These are phyloP conservation scores for Podaxis sp. DNA, from an alignment of 768 basidiomycete species.

Conservation along the genomic window DNA sequence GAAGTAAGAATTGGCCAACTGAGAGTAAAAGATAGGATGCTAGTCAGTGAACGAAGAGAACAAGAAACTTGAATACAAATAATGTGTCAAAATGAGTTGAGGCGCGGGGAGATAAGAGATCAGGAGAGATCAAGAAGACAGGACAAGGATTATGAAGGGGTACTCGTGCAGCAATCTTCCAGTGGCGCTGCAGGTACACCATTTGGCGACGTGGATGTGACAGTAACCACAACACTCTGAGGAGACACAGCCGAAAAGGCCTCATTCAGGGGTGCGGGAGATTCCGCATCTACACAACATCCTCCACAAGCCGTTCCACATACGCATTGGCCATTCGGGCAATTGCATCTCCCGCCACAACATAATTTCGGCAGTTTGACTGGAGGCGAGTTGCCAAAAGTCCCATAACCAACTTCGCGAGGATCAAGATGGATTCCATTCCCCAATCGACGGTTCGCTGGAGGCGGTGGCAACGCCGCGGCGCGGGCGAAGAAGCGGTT, in stretches of 20 bases:
- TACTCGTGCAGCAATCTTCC: constrained; percentile 33
- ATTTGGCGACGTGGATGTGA: not conserved
- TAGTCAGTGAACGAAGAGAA: constrained; percentile 13
- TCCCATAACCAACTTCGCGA: constrained; percentile 35
- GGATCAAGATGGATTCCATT: constrained; percentile 44
- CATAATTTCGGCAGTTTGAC: constrained; percentile 67
- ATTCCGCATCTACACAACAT: constrained; percentile 38
- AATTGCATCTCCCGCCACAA: constrained; percentile 62
- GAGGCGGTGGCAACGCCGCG: constrained; percentile 66
- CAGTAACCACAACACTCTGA: not conserved
- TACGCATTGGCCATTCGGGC: constrained; percentile 51
- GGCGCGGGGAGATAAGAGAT: constrained; percentile 8
- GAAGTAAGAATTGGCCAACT: not conserved
- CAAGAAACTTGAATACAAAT: not conserved
- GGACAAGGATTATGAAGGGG: constrained; percentile 6
- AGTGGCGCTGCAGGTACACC: constrained; percentile 8
- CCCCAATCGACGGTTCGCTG: constrained; percentile 38
- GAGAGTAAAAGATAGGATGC: not conserved
- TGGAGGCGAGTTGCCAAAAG: not conserved
- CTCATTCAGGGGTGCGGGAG: not conserved
- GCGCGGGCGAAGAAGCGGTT: constrained; percentile 68
- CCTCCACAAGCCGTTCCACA: constrained; percentile 61
- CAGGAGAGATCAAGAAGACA: not conserved
- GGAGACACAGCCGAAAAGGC: not conserved
- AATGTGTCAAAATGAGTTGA: not conserved